Evolutionary conservation across 2,329 filamentous ascomycete species (phyloP), one percentile per base, ranked within the genome.

Genomic region (Penicillium sp.): DNA sequence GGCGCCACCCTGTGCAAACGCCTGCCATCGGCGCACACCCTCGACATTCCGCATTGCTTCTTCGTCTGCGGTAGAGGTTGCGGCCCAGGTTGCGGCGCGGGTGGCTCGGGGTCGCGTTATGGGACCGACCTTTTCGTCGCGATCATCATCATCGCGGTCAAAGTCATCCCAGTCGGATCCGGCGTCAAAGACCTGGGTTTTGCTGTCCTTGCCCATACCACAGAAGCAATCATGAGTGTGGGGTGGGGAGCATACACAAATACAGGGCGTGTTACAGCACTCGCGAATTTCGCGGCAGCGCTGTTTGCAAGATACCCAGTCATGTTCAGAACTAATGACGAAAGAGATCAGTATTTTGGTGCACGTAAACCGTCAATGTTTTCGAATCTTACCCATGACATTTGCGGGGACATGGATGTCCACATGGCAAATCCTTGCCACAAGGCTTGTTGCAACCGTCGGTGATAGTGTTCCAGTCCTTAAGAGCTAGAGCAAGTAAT

Each of bases 361-460:
- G 4, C 4, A 25, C 19, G 2, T 15, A 13, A 40, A 8, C 3
- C 8, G 19, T 15, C 2, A 4, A 11, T 39, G 19, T n/a, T 9
- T 11, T 31, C 4, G 4, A 21, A 19, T n/a, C 64, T 71, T 69
- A 81, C 79, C 76, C 75, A 63, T 87, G 84, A 59, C 84, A 87
- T 38, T 63, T 72, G 3, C 82, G 64, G 4, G 67, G 66, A 65
- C 84, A 87, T 33, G 50, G 43, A 63, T 87, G 84, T 2, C 81
- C 81, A 60, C 84, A 87, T 1, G 67, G 58, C 48, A 81, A 66
- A 29, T 25, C 64, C 50, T 66, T 72, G 3, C 69, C 73, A 63
- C 84, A 90, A 29, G 57, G 69, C 46, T 64, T 57, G 50, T 75
- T 63, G 69, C 83, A 88, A 6, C 82, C 85, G 21, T 82, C 86